phyloP scores from a whole-genome alignment of 768 basidiomycete genomes.

The Rhodocollybia butyracea region DNA sequence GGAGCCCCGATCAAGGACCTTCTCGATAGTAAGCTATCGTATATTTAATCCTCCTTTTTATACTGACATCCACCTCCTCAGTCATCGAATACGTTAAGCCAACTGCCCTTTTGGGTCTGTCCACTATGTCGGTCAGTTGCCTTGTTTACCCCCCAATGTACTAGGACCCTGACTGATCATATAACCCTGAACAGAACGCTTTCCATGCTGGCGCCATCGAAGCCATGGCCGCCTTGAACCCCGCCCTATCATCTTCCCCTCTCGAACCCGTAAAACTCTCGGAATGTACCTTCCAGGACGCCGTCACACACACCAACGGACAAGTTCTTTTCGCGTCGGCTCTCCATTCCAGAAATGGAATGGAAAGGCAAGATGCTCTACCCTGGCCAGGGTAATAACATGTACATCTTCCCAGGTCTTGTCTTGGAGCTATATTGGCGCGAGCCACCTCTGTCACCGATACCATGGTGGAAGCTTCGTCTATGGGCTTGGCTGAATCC shows the following conservation, averaged over 20 bases:
- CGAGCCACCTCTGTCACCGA: slow-evolving; percentile 72
- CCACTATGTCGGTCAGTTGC: slow-evolving; percentile 46
- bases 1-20: slow-evolving; percentile 60
- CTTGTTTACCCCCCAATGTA: slow-evolving; percentile 12
- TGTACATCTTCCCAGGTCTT: slow-evolving; percentile 82
- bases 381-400: slow-evolving; percentile 93
- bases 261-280: slow-evolving; percentile 67
- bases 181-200: slow-evolving; percentile 47
- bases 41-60: not conserved
- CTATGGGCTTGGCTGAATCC: slow-evolving; percentile 74
- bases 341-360: slow-evolving; percentile 72
- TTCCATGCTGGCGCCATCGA: slow-evolving; percentile 63
- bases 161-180: slow-evolving; percentile 24
- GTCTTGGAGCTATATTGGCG: slow-evolving; percentile 74
- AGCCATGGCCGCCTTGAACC: slow-evolving; percentile 62
- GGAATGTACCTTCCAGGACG: slow-evolving; percentile 61
- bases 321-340: slow-evolving; percentile 84
- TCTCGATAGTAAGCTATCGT: slow-evolving; percentile 35
- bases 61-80: not conserved
- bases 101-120: slow-evolving; percentile 74
- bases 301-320: slow-evolving; percentile 64
- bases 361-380: slow-evolving; percentile 56
- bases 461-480: slow-evolving; percentile 85
- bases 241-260: slow-evolving; percentile 81
- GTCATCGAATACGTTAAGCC: slow-evolving; percentile 70